phyloP scores from a whole-genome alignment of 1,284 basidiomycete genomes.

The Anthracocystis setariae region DNA sequence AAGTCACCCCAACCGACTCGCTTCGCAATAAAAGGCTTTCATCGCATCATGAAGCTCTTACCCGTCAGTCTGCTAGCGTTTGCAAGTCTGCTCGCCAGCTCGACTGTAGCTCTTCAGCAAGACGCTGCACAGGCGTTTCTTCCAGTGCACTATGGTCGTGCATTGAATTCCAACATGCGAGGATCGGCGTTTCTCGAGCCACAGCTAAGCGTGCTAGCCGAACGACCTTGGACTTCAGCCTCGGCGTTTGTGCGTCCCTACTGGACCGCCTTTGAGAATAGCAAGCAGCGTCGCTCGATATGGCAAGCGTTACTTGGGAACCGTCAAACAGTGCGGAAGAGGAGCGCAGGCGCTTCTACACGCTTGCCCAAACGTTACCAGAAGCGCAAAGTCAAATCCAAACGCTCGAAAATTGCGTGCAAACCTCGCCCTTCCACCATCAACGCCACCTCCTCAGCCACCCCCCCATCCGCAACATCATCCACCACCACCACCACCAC shows the following conservation, averaged over 20 bases:
- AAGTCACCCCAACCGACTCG: neutral
- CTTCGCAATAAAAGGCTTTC: no score
- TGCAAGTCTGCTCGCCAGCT: constrained; percentile 21
- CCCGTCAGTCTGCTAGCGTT: constrained; percentile 32
- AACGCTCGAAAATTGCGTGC: constrained; percentile 20
- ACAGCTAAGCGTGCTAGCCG: neutral
- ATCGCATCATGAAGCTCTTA: constrained; percentile 24
- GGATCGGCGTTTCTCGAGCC: neutral
- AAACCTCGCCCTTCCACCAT: constrained; percentile 3
- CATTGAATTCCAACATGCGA: neutral
- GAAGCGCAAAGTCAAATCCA: neutral
- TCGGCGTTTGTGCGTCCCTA: constrained; percentile 20
- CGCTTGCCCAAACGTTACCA: constrained; percentile 8
- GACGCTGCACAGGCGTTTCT: constrained; percentile 1
- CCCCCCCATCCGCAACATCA: neutral
- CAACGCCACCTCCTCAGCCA: constrained; percentile 4
- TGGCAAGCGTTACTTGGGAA: constrained; percentile 27
- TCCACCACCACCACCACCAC: neutral
- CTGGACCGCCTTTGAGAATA: neutral
- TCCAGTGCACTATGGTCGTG: neutral
- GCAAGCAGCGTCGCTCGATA: constrained; percentile 18
- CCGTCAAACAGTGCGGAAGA: constrained; percentile 8
- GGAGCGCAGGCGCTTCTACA: constrained; percentile 49
- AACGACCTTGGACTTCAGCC: neutral
- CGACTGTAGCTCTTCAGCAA: constrained; percentile 12